Percentiles rank a stretch among this genome's conserved stretches.
Conservation (phyloP, 257 asterid genomes). For the Scutellaria barbata region DNA sequence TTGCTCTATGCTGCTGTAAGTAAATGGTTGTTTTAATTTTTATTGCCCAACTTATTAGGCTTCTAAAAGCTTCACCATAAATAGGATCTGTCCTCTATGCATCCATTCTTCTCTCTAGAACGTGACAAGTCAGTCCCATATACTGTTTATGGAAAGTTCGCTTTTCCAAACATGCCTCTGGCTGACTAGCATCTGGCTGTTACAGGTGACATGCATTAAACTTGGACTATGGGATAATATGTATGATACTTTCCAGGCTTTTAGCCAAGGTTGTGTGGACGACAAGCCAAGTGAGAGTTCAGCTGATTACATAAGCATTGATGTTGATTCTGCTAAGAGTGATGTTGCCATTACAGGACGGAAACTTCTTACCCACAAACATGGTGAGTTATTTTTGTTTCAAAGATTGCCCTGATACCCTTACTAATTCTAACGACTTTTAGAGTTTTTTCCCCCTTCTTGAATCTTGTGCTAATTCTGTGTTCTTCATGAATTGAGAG, state of each 20-base stretch:
- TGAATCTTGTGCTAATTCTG: constrained; percentile 5
- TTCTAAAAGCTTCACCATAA: constrained; percentile 15
- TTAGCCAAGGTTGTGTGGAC: constrained; percentile 41
- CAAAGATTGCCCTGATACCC: constrained; percentile 8
- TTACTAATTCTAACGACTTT: constrained; percentile 20
- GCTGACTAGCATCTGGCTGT: constrained; percentile 38
- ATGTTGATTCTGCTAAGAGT: constrained; percentile 62
- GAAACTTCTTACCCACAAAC: constrained; percentile 38
- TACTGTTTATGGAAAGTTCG: constrained; percentile 25
- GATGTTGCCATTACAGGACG: constrained; percentile 42
- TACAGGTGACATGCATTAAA: constrained; percentile 78
- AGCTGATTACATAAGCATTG: constrained; percentile 55
- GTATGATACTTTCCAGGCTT: constrained; percentile 61
- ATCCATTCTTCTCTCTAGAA: not conserved
- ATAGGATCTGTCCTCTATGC: constrained; percentile 18
- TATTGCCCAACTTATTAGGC: constrained; percentile 18
- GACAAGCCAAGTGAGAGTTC: constrained; percentile 46
- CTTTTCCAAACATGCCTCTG: constrained; percentile 22
- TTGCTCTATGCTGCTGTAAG: constrained; percentile 91
- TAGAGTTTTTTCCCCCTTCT: constrained; percentile 1
- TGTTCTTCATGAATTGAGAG: constrained; percentile 9
- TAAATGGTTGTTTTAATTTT: constrained; percentile 24
- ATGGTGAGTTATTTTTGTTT: constrained; percentile 51
- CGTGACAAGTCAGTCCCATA: not conserved
- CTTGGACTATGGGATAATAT: constrained; percentile 74